phyloP scores from a whole-genome alignment of 1,284 basidiomycete species.

The Ganoderma multipileum region DNA sequence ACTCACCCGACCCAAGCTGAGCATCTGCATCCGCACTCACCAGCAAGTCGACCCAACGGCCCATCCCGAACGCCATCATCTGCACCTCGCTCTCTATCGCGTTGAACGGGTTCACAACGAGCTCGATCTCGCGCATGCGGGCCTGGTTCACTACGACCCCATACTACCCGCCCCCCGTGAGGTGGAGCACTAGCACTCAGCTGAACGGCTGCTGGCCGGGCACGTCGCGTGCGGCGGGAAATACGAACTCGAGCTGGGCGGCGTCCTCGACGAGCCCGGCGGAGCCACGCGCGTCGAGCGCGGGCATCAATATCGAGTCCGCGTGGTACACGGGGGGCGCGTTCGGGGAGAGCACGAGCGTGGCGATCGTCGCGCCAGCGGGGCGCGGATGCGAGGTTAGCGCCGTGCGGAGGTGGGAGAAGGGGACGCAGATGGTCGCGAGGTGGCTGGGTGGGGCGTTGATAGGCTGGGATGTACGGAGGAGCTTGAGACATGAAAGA shows the following conservation, averaged over 20 bases:
- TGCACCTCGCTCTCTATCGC: constrained; percentile 51
- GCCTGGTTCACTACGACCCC: constrained; percentile 76
- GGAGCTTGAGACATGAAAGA: constrained; percentile 65
- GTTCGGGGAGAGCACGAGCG: constrained; percentile 56
- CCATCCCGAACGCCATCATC: constrained; percentile 57
- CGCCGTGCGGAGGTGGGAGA: constrained; percentile 52
- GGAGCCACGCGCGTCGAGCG: constrained; percentile 39
- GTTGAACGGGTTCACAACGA: constrained; percentile 62
- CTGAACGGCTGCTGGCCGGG: constrained; percentile 45
- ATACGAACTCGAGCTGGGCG: constrained; percentile 53
- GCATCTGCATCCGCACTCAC: constrained; percentile 17
- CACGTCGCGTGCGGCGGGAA: constrained; percentile 47
- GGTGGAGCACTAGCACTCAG: constrained; percentile 79
- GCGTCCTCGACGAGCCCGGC: constrained; percentile 49
- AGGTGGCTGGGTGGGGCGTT: constrained; percentile 32
- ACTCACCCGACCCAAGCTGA: neutral
- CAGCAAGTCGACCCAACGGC: constrained; percentile 62
- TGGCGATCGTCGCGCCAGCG: constrained; percentile 62
- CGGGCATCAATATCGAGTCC: constrained; percentile 34
- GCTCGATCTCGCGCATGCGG: constrained; percentile 72
- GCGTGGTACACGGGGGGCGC: constrained; percentile 26
- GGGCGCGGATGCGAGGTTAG: constrained; percentile 46
- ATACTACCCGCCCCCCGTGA: constrained; percentile 60
- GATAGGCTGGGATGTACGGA: constrained; percentile 44
- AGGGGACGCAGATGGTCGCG: constrained; percentile 60